Evolutionary conservation across 352 stramenopile genomes (phyloP).

Genomic region (Pythium dissimile): DNA sequence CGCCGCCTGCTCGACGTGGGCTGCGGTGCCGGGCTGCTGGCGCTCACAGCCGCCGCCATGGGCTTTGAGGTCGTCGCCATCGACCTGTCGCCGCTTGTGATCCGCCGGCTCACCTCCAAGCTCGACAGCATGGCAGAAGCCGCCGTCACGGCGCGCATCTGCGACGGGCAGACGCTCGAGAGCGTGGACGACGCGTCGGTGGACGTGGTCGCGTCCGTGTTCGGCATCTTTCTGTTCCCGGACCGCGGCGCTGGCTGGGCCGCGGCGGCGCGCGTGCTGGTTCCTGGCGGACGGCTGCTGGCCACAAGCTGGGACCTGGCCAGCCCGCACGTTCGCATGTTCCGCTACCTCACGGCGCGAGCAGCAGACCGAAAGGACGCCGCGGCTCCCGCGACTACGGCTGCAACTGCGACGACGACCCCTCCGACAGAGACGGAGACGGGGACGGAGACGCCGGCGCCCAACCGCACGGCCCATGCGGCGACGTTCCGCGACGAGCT

Average conservation of each 20-base stretch:
- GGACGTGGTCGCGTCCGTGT: conserved; percentile 16
- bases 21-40: conserved; percentile 15
- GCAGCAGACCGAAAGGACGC: background rate
- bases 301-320: conserved; percentile 12
- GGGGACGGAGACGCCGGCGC: background rate
- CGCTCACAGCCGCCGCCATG: conserved; percentile 9
- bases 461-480: conserved; percentile 2
- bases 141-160: background rate
- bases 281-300: conserved; percentile 4
- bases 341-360: background rate
- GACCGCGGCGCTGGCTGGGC: conserved; percentile 15
- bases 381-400: background rate
- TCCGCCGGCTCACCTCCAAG: conserved; percentile 9
- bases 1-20: conserved; percentile 17
- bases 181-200: conserved; percentile 6
- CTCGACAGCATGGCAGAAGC: background rate
- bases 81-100: conserved; percentile 12
- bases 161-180: conserved; percentile 19
- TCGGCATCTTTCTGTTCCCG: conserved; percentile 20
- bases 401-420: background rate
- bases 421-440: background rate
- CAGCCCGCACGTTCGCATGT: background rate
- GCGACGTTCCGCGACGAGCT: conserved; percentile 13
- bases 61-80: conserved; percentile 15
- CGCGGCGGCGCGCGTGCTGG: conserved; percentile 17